phyloP scores from a whole-genome alignment of 1,284 basidiomycete genomes.

The Schizophyllum amplum region DNA sequence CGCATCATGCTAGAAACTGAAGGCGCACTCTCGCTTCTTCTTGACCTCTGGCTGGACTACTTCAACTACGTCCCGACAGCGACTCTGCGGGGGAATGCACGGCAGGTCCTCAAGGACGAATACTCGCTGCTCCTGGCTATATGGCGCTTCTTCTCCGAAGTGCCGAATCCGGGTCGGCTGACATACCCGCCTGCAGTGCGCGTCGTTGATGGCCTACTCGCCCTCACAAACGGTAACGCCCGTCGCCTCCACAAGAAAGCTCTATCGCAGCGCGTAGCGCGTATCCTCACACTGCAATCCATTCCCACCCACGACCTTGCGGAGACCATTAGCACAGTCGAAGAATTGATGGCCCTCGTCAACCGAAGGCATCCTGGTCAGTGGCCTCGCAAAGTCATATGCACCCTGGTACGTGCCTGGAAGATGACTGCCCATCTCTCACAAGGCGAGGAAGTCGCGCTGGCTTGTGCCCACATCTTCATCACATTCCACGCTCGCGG shows the following conservation, averaged over 20 bases:
- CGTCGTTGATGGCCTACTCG: background rate
- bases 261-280: background rate
- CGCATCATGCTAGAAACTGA: background rate
- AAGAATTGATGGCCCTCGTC: background rate
- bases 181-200: background rate
- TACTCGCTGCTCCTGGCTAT: background rate
- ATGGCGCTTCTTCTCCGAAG: background rate
- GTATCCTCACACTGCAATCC: background rate
- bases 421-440: background rate
- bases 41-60: background rate
- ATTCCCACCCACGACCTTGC: background rate
- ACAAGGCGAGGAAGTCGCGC: background rate
- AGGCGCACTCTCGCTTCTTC: background rate
- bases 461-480: background rate
- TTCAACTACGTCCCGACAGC: background rate
- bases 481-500: background rate
- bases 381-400: background rate
- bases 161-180: background rate
- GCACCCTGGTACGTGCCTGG: background rate
- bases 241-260: background rate
- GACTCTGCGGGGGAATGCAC: background rate
- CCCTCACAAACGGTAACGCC: background rate
- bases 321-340: background rate
- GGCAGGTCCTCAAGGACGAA: background rate
- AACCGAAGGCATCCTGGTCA: background rate